A percentile compares a stretch with the other conserved stretches of the same genome.
Conservation (phyloP, 2,329 filamentous ascomycete genomes). For the Sodiomyces alkalinus region DNA sequence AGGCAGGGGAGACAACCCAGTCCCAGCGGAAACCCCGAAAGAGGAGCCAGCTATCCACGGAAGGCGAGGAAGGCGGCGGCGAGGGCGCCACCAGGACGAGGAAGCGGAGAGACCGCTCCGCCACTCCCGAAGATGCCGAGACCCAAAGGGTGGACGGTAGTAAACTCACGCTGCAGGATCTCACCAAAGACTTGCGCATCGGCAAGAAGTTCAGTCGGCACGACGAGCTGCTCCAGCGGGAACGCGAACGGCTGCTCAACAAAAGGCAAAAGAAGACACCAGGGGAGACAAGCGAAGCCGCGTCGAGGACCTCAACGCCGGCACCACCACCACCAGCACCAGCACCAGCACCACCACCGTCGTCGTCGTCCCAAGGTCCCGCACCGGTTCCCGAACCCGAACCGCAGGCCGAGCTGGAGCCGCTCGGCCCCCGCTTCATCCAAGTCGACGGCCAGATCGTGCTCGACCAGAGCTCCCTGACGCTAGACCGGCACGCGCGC, state of each 20-base stretch:
- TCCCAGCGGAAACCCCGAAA: constrained; percentile 5
- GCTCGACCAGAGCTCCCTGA: constrained; percentile 50
- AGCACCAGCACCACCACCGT: no score
- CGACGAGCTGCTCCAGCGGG: constrained; percentile 54
- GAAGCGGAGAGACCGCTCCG: constrained; percentile 24
- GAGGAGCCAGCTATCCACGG: constrained; percentile 4
- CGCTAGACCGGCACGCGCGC: constrained; percentile 52
- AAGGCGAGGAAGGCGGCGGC: constrained; percentile 6
- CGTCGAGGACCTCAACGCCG: constrained; percentile 6
- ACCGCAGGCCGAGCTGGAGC: constrained; percentile 4
- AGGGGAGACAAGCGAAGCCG: constrained; percentile 10
- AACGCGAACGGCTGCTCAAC: constrained; percentile 31
- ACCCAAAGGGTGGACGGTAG: constrained; percentile 46
- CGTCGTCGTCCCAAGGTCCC: no score
- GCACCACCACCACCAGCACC: no score
- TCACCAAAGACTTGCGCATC: constrained; percentile 53
- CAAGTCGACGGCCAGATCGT: constrained; percentile 61
- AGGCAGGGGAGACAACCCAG: constrained; percentile 3
- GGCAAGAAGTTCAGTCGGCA: constrained; percentile 65
- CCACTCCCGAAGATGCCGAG: constrained; percentile 50
- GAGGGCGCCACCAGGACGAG: constrained; percentile 1
- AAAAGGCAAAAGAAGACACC: constrained; percentile 16
- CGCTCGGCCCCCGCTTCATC: constrained; percentile 38
- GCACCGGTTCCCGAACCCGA: constrained; percentile 1
- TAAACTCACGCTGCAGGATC: constrained; percentile 55